Conservation (phyloP, 305 asterid genomes). For the Stenogyne calaminthoides region DNA sequence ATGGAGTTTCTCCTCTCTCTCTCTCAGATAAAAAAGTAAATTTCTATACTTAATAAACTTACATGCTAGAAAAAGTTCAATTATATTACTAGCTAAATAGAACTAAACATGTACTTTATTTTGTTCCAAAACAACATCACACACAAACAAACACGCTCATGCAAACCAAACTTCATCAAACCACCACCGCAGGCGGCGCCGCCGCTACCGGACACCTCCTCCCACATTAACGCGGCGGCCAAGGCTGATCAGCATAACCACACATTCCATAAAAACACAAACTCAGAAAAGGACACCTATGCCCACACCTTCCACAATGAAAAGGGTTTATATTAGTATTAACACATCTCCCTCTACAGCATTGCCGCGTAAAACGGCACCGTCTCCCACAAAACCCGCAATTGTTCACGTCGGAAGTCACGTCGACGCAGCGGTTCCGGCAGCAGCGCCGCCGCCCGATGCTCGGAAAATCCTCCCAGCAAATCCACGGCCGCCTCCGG, state of each 20-base stretch:
- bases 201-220: background rate
- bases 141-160: background rate
- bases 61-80: background rate
- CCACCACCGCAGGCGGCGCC: background rate
- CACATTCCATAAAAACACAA: conserved; percentile 65
- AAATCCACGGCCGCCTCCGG: conserved; percentile 63
- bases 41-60: background rate
- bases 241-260: conserved; percentile 56
- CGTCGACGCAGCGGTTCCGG: conserved; percentile 61
- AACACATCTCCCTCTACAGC: conserved; percentile 61
- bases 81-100: background rate
- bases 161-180: background rate
- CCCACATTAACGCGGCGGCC: conserved; percentile 29
- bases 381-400: conserved; percentile 71
- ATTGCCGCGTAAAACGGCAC: conserved; percentile 70
- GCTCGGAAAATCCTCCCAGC: conserved; percentile 34
- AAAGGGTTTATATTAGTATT: conserved; percentile 50
- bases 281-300: conserved; percentile 45
- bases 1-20: no score
- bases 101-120: background rate
- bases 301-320: conserved; percentile 65
- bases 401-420: conserved; percentile 51
- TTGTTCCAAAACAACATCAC: background rate
- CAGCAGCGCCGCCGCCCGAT: conserved; percentile 46
- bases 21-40: no score